Evolutionary conservation across 331 rosid species (phyloP), one percentile per base, ranked within the genome.

Genomic region (Cucumis variabilis): DNA sequence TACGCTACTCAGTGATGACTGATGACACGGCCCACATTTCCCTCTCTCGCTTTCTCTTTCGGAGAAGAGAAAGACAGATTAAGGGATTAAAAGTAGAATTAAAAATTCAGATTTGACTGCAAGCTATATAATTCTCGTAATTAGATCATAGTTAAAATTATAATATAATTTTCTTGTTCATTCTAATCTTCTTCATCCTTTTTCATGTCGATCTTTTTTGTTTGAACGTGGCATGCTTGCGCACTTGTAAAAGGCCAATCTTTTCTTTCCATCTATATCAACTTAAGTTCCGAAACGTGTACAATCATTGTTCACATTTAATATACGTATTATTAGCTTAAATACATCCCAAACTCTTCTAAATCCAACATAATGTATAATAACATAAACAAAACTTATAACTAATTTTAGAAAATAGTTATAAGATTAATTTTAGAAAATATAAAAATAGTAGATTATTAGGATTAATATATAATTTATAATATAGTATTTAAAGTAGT

Each of bases 21-120:
- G 85, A 78, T 33, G 89, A 73, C 82, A 87, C 88, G 53, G 9
- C 67, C 55, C 60, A 82, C 41, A 53, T 25, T 24, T 75, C 81
- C 21, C 25, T 41, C 28, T 23, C 24, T 41, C 30, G 48, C 48
- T 41, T 13, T 13, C 68, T 63, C 68, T 3, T n/a, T 20, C 4
- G 27, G 79, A 41, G n/a, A n/a, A 60, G 87, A 28, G 63, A 58
- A 44, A 44, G 82, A 58, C 19, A 46, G 58, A 30, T 67, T 67
- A 67, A 13, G 33, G 9, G 30, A 8, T 58, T 46, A 20, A 76
- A n/a, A 17, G 17, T 37, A 20, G 27, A 74, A 41, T 21, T 44
- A 74, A 74, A 62, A 73, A 14, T 37, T 14, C 17, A 74, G 6
- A 1, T 74, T 41, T 74, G 80, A 74, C 55, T 30, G 7, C 50